A percentile compares a stretch with the other conserved stretches of the same genome.
phyloP scores from a whole-genome alignment of 1,284 basidiomycete species.

The Serendipita sp. region DNA sequence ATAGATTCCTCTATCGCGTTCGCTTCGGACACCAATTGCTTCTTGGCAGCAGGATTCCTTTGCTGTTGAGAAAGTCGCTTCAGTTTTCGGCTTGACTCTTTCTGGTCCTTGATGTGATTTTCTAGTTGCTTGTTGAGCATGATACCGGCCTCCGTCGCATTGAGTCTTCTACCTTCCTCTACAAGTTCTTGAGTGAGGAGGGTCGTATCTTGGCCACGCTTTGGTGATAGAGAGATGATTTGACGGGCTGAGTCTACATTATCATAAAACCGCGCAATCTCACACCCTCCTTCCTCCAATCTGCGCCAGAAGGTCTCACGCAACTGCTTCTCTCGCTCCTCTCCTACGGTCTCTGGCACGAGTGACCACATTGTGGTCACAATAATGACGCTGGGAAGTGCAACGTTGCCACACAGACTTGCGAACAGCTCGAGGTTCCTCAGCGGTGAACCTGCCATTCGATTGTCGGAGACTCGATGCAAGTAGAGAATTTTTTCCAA shows the following conservation, averaged over 20 bases:
- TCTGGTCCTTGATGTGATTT: too few species aligned
- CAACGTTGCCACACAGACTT: slow-evolving; percentile 19
- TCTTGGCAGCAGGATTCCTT: too few species aligned
- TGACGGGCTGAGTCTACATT: slow-evolving; percentile 13
- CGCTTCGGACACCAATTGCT: too few species aligned
- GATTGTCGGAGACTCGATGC: slow-evolving; percentile 17
- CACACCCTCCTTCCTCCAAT: slow-evolving; percentile 15
- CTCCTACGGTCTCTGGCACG: slow-evolving; percentile 10
- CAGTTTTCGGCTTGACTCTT: too few species aligned
- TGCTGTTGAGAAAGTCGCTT: too few species aligned
- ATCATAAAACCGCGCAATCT: slow-evolving; percentile 13
- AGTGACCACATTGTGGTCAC: slow-evolving; percentile 25
- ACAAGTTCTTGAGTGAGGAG: slow-evolving; percentile 20
- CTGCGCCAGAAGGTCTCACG: slow-evolving; percentile 15
- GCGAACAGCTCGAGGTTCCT: slow-evolving; percentile 20
- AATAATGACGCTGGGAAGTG: slow-evolving; percentile 16
- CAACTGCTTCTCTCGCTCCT: slow-evolving; percentile 18
- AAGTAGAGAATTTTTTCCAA: slow-evolving; percentile 22
- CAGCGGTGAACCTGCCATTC: slow-evolving; percentile 17
- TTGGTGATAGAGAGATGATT: slow-evolving; percentile 13
- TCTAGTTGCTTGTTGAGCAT: too few species aligned
- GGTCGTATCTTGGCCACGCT: slow-evolving; percentile 8
- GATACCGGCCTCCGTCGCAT: slow-evolving; percentile 16
- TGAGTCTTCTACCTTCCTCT: slow-evolving; percentile 14
- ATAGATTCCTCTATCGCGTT: too few species aligned